Conservation (phyloP, 805 yeast genomes). For the Cyberlindnera japonica region DNA sequence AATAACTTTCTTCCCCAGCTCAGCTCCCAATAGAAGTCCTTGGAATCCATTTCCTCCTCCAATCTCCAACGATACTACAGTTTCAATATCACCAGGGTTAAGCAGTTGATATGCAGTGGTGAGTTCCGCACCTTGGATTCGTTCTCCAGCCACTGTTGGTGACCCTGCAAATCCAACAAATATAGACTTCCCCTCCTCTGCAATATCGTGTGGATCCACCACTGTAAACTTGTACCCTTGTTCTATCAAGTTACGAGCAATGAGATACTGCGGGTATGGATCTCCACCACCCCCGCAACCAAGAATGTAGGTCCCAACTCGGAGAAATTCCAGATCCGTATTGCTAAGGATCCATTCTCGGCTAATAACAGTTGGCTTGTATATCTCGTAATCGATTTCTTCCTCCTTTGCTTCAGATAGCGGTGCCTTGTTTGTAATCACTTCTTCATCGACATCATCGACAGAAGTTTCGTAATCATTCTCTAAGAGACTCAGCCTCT, state of each 20-base stretch:
- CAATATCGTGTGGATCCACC: constrained; percentile 28
- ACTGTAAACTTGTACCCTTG: constrained; percentile 36
- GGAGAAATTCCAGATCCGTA: constrained; percentile 38
- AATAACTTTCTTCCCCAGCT: constrained; percentile 30
- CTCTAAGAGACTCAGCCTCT: constrained; percentile 16
- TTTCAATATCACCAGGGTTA: constrained; percentile 29
- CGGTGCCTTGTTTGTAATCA: constrained; percentile 13
- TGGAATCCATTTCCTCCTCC: constrained; percentile 43
- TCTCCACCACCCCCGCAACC: constrained; percentile 55
- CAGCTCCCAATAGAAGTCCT: constrained; percentile 29
- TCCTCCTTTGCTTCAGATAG: constrained; percentile 4
- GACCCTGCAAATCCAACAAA: constrained; percentile 42
- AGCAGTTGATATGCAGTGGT: constrained; percentile 30
- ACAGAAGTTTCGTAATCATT: background rate
- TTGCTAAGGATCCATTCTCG: constrained; percentile 35
- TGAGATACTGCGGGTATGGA: constrained; percentile 41
- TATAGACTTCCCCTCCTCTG: constrained; percentile 8
- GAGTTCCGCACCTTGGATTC: constrained; percentile 38
- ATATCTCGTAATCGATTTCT: constrained; percentile 15
- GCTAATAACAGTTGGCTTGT: constrained; percentile 31
- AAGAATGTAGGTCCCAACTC: constrained; percentile 43
- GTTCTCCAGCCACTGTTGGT: constrained; percentile 45
- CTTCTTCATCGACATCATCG: constrained; percentile 6
- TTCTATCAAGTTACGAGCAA: constrained; percentile 32
- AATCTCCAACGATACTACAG: constrained; percentile 37